A percentile compares a stretch with the other conserved stretches of the same genome.
phyloP scores from a whole-genome alignment of 202 grass and related monocot species.

The Schoenoplectus tabernaemontani region DNA sequence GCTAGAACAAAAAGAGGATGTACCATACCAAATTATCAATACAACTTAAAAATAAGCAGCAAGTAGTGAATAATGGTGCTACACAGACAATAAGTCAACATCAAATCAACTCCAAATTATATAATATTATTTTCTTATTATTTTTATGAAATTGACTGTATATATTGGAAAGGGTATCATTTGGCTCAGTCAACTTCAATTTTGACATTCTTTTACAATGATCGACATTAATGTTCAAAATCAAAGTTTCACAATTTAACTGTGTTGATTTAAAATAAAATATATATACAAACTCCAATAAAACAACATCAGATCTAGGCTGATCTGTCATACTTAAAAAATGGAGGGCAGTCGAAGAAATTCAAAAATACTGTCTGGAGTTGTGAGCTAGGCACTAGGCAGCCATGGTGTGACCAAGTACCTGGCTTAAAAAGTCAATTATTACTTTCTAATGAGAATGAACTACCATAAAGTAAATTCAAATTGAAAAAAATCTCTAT shows the following conservation, averaged over 20 bases:
- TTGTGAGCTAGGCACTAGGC: conserved; percentile 77
- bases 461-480: not conserved
- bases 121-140: not conserved
- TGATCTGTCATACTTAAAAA: conserved; percentile 61
- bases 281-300: not conserved
- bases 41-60: not conserved
- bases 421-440: conserved; percentile 22
- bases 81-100: not conserved
- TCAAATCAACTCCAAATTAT: not conserved
- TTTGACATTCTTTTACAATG: not conserved
- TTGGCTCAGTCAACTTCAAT: not conserved
- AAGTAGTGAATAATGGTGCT: not conserved
- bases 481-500: not conserved
- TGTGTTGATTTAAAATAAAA: not conserved
- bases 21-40: not conserved
- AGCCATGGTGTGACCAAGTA: conserved; percentile 87
- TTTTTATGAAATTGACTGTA: not conserved
- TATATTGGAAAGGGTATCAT: not conserved
- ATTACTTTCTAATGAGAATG: not conserved
- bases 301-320: conserved; percentile 5
- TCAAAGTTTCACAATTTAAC: not conserved
- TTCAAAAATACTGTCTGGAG: conserved; percentile 78
- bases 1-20: not conserved
- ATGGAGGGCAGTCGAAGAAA: conserved; percentile 47
- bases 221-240: not conserved